Conservation (phyloP, 2,329 filamentous ascomycete genomes). For the Tolypocladium nubicola region DNA sequence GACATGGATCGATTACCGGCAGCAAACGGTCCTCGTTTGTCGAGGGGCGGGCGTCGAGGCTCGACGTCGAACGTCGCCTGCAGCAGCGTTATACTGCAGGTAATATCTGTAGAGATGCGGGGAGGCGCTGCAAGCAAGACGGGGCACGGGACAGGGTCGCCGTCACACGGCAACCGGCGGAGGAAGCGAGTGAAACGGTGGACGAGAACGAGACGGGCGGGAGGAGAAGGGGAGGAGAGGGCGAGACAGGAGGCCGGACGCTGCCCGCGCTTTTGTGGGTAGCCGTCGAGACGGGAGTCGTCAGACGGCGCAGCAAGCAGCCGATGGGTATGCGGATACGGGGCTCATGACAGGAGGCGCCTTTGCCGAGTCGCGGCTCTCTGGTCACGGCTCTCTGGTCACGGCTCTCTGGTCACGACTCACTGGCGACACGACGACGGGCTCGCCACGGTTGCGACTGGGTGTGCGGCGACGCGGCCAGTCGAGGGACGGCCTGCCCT, state of each 20-base stretch:
- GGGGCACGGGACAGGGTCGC: not conserved
- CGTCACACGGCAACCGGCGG: not conserved
- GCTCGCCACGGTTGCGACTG: not conserved
- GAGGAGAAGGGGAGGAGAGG: not conserved
- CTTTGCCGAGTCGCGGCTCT: not conserved
- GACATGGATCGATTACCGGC: not conserved
- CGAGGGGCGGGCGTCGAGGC: not conserved
- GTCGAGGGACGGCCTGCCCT: not conserved
- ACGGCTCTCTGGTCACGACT: not conserved
- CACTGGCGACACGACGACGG: not conserved
- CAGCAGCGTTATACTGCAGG: not conserved
- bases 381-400: not conserved
- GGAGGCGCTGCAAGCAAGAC: not conserved
- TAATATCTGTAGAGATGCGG: slow-evolving; percentile 1
- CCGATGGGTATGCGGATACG: not conserved
- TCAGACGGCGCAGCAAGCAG: not conserved
- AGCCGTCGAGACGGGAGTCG: not conserved
- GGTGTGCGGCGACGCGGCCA: not conserved
- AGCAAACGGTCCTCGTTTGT: not conserved
- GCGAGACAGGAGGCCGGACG: not conserved
- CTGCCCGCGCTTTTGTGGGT: not conserved
- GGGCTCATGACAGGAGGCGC: not conserved
- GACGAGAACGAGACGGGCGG: not conserved
- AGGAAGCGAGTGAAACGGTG: not conserved
- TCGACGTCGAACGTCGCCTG: not conserved